These are phyloP conservation scores for Macrophomina pseudophaseolina DNA, from an alignment of 2,329 filamentous ascomycete species.

Conservation along the genomic window DNA sequence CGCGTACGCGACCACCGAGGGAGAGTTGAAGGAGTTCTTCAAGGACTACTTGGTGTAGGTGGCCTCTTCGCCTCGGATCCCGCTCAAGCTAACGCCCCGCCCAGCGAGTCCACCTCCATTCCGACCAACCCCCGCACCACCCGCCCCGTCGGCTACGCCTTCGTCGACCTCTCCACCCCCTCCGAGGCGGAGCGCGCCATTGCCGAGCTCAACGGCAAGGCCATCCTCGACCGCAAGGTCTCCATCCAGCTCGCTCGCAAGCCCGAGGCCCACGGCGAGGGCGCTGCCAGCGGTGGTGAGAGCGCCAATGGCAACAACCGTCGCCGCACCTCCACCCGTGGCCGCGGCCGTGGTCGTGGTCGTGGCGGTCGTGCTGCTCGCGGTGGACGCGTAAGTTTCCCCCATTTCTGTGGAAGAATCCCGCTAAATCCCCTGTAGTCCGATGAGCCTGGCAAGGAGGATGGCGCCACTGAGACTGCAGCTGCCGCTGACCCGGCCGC, in stretches of 20 bases:
- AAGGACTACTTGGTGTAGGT: slow-evolving; percentile 99
- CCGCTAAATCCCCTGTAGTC: not conserved
- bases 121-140: slow-evolving; percentile 99
- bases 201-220: slow-evolving; percentile 91
- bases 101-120: slow-evolving; percentile 96
- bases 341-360: slow-evolving; percentile 62
- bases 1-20: slow-evolving; percentile 99
- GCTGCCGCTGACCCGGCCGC: slow-evolving; percentile 52
- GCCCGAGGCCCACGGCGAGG: slow-evolving; percentile 83
- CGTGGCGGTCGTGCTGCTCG: slow-evolving; percentile 65
- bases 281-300: slow-evolving; percentile 73
- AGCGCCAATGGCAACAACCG: slow-evolving; percentile 65
- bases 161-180: slow-evolving; percentile 95
- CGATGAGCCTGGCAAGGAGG: slow-evolving; percentile 37
- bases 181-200: slow-evolving; percentile 96
- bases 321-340: slow-evolving; percentile 61
- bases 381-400: slow-evolving; percentile 71
- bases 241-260: slow-evolving; percentile 98
- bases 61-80: slow-evolving; percentile 25
- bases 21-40: slow-evolving; percentile 99
- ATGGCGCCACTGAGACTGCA: slow-evolving; percentile 52
- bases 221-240: slow-evolving; percentile 98
- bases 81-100: slow-evolving; percentile 33
- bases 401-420: slow-evolving; percentile 38
- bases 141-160: slow-evolving; percentile 97